Evolutionary conservation across 2,329 filamentous ascomycete species (phyloP), one percentile per base, ranked within the genome.

Genomic region (Cordyceps sp.): DNA sequence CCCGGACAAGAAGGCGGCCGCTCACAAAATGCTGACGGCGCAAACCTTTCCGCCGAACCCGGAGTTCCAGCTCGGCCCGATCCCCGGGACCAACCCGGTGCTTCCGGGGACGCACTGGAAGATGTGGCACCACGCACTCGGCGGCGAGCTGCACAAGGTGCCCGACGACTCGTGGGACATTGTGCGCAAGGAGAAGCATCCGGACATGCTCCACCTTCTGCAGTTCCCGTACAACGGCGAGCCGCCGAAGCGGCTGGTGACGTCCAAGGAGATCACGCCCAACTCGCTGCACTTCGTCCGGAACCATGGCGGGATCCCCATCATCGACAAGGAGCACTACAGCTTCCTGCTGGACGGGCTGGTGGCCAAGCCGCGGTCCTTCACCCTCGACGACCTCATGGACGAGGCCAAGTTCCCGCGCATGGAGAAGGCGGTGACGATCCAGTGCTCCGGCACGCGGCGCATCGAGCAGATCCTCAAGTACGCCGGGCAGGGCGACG

Each of bases 201-300:
- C 56, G 0, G 67, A 73, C 29, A 76, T 75, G 69, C 50, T 73
- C 2, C 71, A 75, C 40, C 53, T 76, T 0, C 52, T 76, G 0
- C 63, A 74, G 33, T 76, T 76, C 36, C 72, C 72, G 0, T 76
- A 75, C 47, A 76, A 76, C 25, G 71, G 70, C 1, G 72, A 77
- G 37, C 64, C 71, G 0, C 69, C 69, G 0, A 66, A 74, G 38
- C 59, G 66, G 2, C 56, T 78, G 0, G 62, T 73, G 4, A 53
- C 50, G 1, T 62, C 64, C 1, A 61, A 61, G 13, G 59, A 65
- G 0, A 62, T 81, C 25, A 83, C 78, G 0, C 56, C 62, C 0
- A 83, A 79, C 37, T 30, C 41, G 10, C 13, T 28, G 10, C 26
- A 28, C 26, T 28, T 28, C 15, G 26, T 28, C 16, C 15, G 26